Conservation (phyloP, 2,329 filamentous ascomycete genomes). For the Talaromyces pinophilus region DNA sequence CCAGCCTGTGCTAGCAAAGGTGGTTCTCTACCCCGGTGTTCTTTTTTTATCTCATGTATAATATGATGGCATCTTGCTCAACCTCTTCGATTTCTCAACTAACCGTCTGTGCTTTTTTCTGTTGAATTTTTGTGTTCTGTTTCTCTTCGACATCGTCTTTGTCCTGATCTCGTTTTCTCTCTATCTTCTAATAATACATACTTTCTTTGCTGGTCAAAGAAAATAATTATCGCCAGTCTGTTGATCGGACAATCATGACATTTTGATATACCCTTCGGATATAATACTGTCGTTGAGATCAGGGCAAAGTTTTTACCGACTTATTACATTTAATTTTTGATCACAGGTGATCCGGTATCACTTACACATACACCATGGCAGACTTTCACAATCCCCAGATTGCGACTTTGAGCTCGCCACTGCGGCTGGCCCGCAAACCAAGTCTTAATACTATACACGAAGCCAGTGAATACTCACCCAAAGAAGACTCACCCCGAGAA, state of each 20-base stretch:
- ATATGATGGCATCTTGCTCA: slow-evolving; percentile 18
- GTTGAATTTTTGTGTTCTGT: slow-evolving; percentile 30
- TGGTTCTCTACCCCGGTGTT: slow-evolving; percentile 11
- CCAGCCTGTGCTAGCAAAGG: neutral
- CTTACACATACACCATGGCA: slow-evolving; percentile 41
- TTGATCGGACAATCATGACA: slow-evolving; percentile 43
- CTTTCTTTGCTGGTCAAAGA: slow-evolving; percentile 36
- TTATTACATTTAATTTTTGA: slow-evolving; percentile 22
- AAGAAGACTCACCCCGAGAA: slow-evolving; percentile 4
- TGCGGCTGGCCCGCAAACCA: slow-evolving; percentile 60
- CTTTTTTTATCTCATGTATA: slow-evolving; percentile 29
- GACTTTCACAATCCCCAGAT: slow-evolving; percentile 51
- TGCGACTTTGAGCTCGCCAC: slow-evolving; percentile 53
- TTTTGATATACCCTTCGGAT: slow-evolving; percentile 22
- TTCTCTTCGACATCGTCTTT: slow-evolving; percentile 29
- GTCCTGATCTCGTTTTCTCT: slow-evolving; percentile 24
- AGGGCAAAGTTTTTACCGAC: slow-evolving; percentile 6
- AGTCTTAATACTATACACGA: slow-evolving; percentile 67
- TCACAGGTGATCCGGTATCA: slow-evolving; percentile 35
- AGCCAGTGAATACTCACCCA: slow-evolving; percentile 39
- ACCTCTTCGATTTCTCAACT: slow-evolving; percentile 15
- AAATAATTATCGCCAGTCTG: slow-evolving; percentile 35
- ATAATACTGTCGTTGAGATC: slow-evolving; percentile 11
- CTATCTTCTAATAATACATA: slow-evolving; percentile 17
- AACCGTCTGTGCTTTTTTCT: slow-evolving; percentile 19